phyloP scores from a whole-genome alignment of 495 filamentous ascomycete species.

The Wilcoxina mikolae region DNA sequence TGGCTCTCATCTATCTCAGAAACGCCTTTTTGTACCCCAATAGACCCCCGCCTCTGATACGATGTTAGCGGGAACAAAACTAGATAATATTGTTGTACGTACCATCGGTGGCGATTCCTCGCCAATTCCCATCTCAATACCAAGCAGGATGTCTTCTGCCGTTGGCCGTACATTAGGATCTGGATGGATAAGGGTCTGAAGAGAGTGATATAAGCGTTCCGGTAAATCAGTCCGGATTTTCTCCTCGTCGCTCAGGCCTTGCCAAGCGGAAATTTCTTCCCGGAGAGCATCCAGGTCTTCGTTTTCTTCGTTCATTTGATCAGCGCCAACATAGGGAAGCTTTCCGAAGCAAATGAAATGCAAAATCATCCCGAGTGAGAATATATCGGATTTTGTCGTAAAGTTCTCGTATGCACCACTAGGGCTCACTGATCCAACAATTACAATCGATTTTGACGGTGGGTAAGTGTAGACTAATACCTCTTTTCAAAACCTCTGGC shows the following conservation, averaged over 20 bases:
- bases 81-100: conserved; percentile 30
- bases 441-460: neutral
- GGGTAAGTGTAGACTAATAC: conserved; percentile 7
- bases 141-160: conserved; percentile 72
- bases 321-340: conserved; percentile 70
- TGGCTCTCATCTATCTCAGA: conserved; percentile 33
- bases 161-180: conserved; percentile 64
- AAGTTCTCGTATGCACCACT: conserved; percentile 75
- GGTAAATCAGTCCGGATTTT: conserved; percentile 67
- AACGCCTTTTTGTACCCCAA: conserved; percentile 17
- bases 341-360: conserved; percentile 93
- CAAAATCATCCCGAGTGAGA: conserved; percentile 93
- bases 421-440: conserved; percentile 32
- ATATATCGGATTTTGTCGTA: conserved; percentile 88
- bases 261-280: conserved; percentile 74
- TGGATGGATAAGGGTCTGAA: conserved; percentile 65
- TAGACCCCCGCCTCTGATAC: conserved; percentile 28
- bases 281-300: conserved; percentile 85
- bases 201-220: conserved; percentile 66
- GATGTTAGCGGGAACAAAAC: conserved; percentile 30
- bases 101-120: conserved; percentile 40
- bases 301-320: conserved; percentile 73
- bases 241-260: conserved; percentile 65
- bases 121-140: conserved; percentile 54
- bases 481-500: conserved; percentile 69